Conservation (phyloP, 129 eudicot species). For the Mikania micrantha region DNA sequence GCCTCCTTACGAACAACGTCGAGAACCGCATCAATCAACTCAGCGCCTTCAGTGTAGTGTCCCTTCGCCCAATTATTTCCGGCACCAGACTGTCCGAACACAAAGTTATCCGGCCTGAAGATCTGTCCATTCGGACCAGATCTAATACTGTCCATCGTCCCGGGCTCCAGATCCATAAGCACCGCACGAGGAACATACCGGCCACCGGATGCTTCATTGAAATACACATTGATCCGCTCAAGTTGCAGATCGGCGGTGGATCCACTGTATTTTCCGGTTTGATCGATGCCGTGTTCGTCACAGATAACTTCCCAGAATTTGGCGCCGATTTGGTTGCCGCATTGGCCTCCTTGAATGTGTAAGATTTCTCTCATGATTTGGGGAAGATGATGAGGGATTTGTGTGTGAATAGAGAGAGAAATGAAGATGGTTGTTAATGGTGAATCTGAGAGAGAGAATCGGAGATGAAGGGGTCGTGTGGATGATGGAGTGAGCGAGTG, state of each 20-base stretch:
- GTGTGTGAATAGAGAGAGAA: neutral
- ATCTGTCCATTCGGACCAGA: slow-evolving; percentile 80
- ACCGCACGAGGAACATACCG: slow-evolving; percentile 91
- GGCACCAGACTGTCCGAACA: slow-evolving; percentile 83
- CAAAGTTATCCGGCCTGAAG: slow-evolving; percentile 88
- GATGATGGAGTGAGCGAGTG: slow-evolving; percentile 19
- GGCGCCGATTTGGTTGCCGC: slow-evolving; percentile 90
- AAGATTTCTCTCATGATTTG: slow-evolving; percentile 73
- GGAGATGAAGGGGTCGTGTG: slow-evolving; percentile 16
- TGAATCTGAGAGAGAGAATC: slow-evolving; percentile 8
- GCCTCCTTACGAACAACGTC: slow-evolving; percentile 95
- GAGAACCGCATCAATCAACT: slow-evolving; percentile 79
- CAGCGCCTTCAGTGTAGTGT: slow-evolving; percentile 94
- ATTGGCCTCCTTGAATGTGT: slow-evolving; percentile 93
- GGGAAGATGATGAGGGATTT: neutral
- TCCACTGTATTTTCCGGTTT: slow-evolving; percentile 52
- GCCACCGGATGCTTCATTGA: slow-evolving; percentile 82
- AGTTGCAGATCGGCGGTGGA: slow-evolving; percentile 48
- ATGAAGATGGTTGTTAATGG: neutral
- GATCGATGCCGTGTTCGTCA: slow-evolving; percentile 76
- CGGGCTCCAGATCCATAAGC: slow-evolving; percentile 95
- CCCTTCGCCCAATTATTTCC: slow-evolving; percentile 95
- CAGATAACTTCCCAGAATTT: slow-evolving; percentile 90
- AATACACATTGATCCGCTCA: slow-evolving; percentile 80
- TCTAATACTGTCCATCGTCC: slow-evolving; percentile 93